These are phyloP conservation scores for Simplicillium aogashimaense DNA, from an alignment of 2,329 filamentous ascomycete genomes.

Conservation along the genomic window DNA sequence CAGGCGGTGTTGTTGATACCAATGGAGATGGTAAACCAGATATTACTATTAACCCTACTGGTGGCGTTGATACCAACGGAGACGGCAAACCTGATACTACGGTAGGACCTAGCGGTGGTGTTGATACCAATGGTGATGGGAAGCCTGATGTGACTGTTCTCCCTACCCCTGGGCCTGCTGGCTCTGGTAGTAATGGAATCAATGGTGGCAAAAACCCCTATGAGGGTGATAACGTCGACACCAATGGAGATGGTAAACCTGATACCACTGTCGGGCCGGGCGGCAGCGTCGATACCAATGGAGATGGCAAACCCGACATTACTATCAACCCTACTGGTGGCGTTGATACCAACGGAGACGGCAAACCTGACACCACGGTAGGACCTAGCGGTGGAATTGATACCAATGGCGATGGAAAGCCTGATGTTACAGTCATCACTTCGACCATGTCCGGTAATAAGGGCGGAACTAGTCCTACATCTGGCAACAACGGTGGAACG, in stretches of 20 bases:
- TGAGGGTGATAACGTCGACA: background rate
- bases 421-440: too few species aligned
- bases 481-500: too few species aligned
- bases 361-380: background rate
- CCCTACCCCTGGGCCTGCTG: too few species aligned
- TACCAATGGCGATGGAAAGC: background rate
- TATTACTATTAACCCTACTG: background rate
- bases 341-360: slow-evolving; percentile 1
- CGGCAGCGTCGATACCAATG: background rate
- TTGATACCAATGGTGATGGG: background rate
- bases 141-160: background rate
- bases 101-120: background rate
- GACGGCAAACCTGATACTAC: slow-evolving; percentile 3
- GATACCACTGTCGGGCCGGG: background rate
- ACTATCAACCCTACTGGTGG: too few species aligned
- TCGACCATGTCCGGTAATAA: too few species aligned
- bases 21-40: slow-evolving; percentile 2
- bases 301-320: slow-evolving; percentile 1
- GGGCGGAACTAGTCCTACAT: too few species aligned
- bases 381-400: too few species aligned
- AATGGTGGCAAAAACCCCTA: too few species aligned
- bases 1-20: too few species aligned
- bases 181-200: too few species aligned
- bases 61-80: background rate
- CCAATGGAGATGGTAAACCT: background rate